Conservation (phyloP, 805 yeast species). For the Schwanniomyces vanrijiae region DNA sequence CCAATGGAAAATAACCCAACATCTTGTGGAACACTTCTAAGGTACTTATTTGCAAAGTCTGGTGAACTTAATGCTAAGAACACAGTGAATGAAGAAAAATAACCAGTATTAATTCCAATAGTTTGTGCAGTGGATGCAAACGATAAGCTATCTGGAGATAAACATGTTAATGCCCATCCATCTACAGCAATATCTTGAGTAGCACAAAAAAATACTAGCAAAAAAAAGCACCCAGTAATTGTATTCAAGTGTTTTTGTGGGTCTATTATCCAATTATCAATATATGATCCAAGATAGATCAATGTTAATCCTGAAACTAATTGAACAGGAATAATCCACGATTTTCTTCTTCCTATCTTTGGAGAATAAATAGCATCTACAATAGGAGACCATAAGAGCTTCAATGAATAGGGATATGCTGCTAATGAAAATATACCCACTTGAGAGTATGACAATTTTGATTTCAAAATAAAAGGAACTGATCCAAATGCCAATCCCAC, state of each 20-base stretch:
- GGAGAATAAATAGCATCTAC: constrained; percentile 82
- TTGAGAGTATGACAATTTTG: constrained; percentile 80
- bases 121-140: constrained; percentile 98
- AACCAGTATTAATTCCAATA: constrained; percentile 90
- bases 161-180: constrained; percentile 95
- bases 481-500: constrained; percentile 95
- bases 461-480: constrained; percentile 83
- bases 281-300: constrained; percentile 58
- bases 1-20: constrained; percentile 71
- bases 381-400: constrained; percentile 92
- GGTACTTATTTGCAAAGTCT: constrained; percentile 86
- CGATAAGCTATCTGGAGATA: constrained; percentile 74
- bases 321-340: constrained; percentile 96
- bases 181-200: constrained; percentile 99
- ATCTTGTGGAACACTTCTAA: constrained; percentile 60
- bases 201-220: constrained; percentile 84
- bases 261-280: constrained; percentile 50
- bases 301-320: constrained; percentile 70
- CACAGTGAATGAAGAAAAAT: constrained; percentile 86
- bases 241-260: constrained; percentile 50
- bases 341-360: constrained; percentile 74
- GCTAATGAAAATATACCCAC: constrained; percentile 91
- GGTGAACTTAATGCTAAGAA: constrained; percentile 89
- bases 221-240: constrained; percentile 72
- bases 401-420: constrained; percentile 90